A percentile compares a stretch with the other conserved stretches of the same genome.
Conservation (phyloP, 2,329 filamentous ascomycete genomes). For the Ascosphaera apis region DNA sequence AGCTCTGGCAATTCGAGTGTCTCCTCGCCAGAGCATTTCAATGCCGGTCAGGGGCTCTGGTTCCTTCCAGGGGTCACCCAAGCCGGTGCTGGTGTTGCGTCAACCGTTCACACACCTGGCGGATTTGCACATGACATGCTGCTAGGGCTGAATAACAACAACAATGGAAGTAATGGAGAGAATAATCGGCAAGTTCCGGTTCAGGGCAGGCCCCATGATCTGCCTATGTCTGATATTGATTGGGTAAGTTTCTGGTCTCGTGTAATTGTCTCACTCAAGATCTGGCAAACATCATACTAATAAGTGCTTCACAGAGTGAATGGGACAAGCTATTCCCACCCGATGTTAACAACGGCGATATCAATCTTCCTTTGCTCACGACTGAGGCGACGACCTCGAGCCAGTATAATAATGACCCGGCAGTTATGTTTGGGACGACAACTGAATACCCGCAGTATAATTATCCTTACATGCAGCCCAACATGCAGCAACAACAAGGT, state of each 20-base stretch:
- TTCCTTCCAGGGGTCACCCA: constrained; percentile 4
- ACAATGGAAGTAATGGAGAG: background rate
- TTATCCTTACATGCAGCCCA: background rate
- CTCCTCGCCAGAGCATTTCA: background rate
- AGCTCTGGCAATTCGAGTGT: background rate
- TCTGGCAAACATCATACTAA: background rate
- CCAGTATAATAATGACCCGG: background rate
- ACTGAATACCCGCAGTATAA: background rate
- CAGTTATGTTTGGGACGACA: background rate
- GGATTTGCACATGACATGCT: constrained; percentile 2
- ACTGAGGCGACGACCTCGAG: background rate
- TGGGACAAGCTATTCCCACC: constrained; percentile 16
- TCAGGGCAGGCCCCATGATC: constrained; percentile 8
- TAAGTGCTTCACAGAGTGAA: constrained; percentile 9
- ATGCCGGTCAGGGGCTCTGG: constrained; percentile 4
- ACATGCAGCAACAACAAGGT: background rate
- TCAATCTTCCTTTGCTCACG: constrained; percentile 19
- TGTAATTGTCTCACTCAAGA: constrained; percentile 1
- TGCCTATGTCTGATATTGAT: constrained; percentile 33
- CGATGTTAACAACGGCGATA: constrained; percentile 30
- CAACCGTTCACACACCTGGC: constrained; percentile 3
- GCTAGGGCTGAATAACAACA: constrained; percentile 1
- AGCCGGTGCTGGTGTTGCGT: constrained; percentile 5
- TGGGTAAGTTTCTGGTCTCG: constrained; percentile 31
- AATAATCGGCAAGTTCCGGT: background rate